A percentile compares a stretch with the other conserved stretches of the same genome.
These are phyloP conservation scores for Fistulinella prunicolor DNA, from an alignment of 768 basidiomycete species.

Conservation along the genomic window DNA sequence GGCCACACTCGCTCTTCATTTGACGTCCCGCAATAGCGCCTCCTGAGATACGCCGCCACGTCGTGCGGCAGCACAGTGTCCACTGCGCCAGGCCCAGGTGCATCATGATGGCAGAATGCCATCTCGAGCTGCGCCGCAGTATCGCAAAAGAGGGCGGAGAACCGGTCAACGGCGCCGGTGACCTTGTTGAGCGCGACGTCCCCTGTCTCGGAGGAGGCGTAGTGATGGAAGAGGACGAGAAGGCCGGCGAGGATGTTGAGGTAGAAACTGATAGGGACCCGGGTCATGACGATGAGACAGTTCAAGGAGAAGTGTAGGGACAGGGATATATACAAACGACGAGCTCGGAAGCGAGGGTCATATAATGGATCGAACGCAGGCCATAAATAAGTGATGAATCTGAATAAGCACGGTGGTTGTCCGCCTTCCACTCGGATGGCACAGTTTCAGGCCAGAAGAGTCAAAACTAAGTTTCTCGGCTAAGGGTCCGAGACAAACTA, in stretches of 20 bases:
- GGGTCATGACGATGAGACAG: constrained; percentile 1
- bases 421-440: no score
- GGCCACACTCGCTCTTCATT: no score
- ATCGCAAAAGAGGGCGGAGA: constrained; percentile 14
- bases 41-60: background rate
- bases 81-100: background rate
- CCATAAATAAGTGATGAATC: no score
- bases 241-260: constrained; percentile 18
- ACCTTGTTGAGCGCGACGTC: constrained; percentile 20
- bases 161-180: constrained; percentile 15
- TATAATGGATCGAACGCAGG: no score
- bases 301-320: background rate
- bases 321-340: no score
- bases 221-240: constrained; percentile 18
- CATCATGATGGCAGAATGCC: background rate
- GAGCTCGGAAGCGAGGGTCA: no score
- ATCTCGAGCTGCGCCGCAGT: background rate
- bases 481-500: no score
- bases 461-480: no score
- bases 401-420: no score
- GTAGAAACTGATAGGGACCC: constrained; percentile 16
- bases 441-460: no score
- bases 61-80: constrained; percentile 2
- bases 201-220: constrained; percentile 14
- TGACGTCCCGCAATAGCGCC: constrained; percentile 11